phyloP scores from a whole-genome alignment of 1,284 basidiomycete genomes.

The Anthracocystis setariae region DNA sequence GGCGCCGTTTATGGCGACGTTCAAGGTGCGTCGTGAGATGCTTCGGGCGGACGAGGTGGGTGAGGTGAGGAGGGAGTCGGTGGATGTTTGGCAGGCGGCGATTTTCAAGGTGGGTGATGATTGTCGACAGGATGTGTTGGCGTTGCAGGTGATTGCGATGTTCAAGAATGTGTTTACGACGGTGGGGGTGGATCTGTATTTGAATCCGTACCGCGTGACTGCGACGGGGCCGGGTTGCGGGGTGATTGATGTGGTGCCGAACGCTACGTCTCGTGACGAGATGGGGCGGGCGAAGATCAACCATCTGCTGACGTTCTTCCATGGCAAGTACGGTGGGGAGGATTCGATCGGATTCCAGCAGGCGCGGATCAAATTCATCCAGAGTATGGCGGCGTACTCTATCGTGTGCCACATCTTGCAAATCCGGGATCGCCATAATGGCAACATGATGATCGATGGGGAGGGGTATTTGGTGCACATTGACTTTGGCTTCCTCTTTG shows the following conservation, averaged over 20 bases:
- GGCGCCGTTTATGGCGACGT: conserved; percentile 99
- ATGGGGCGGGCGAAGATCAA: conserved; percentile 99
- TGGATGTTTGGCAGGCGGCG: conserved; percentile 91
- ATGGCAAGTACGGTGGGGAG: conserved; percentile 90
- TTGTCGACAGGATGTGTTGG: conserved; percentile 96
- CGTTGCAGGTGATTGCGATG: conserved; percentile 97
- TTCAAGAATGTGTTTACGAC: conserved; percentile 95
- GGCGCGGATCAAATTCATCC: conserved; percentile 94
- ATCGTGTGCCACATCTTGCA: conserved; percentile 98
- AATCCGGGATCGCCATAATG: conserved; percentile 97
- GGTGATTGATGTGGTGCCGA: conserved; percentile 98
- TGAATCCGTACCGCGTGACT: conserved; percentile 96
- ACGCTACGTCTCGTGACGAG: conserved; percentile 97
- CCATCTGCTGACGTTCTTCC: conserved; percentile 91
- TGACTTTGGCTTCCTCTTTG: conserved; percentile 97
- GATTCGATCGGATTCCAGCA: conserved; percentile 90
- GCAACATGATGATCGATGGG: conserved; percentile 98
- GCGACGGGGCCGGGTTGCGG: conserved; percentile 98
- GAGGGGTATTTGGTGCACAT: conserved; percentile 96
- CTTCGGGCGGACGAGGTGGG: conserved; percentile 69
- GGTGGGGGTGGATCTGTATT: conserved; percentile 88
- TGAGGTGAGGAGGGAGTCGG: conserved; percentile 43
- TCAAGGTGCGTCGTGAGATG: conserved; percentile 77
- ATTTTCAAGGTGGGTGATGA: conserved; percentile 99
- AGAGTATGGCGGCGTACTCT: conserved; percentile 99